Percentiles rank a stretch among this genome's conserved stretches.
Evolutionary conservation across 495 filamentous ascomycete genomes (phyloP).

Genomic region (Hypomontagnella monticulosa): DNA sequence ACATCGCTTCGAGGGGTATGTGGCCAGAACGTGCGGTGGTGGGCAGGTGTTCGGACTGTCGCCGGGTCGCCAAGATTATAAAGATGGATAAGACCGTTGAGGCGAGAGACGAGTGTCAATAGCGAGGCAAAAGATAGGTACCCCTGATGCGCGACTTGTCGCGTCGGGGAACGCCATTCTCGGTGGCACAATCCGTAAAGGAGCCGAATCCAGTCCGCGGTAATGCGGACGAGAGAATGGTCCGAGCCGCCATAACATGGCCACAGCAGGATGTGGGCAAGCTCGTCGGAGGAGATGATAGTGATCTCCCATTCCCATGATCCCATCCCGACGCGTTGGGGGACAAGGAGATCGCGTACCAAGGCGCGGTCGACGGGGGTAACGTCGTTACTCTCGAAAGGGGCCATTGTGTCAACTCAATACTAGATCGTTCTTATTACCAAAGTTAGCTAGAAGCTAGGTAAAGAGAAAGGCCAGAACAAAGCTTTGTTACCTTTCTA

Average conservation of each 20-base stretch:
- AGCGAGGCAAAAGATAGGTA: neutral
- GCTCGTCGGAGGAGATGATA: neutral
- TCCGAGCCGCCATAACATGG: constrained; percentile 1
- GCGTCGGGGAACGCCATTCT: neutral
- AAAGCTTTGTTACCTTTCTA: too few relatives aligned
- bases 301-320: neutral
- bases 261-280: neutral
- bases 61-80: neutral
- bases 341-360: neutral
- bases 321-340: neutral
- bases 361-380: too few relatives aligned
- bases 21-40: neutral
- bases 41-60: neutral
- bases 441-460: too few relatives aligned
- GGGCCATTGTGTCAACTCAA: too few relatives aligned
- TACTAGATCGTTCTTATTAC: too few relatives aligned
- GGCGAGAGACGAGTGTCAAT: neutral
- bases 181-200: neutral
- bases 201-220: neutral
- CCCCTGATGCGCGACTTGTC: neutral
- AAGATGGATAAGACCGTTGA: neutral
- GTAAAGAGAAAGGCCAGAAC: too few relatives aligned
- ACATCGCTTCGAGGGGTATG: constrained; percentile 10
- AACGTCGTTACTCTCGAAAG: too few relatives aligned
- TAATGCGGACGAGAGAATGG: neutral